These are phyloP conservation scores for Plasmodium vinckei DNA, from an alignment of 169 alveolate genomes.

Conservation along the genomic window DNA sequence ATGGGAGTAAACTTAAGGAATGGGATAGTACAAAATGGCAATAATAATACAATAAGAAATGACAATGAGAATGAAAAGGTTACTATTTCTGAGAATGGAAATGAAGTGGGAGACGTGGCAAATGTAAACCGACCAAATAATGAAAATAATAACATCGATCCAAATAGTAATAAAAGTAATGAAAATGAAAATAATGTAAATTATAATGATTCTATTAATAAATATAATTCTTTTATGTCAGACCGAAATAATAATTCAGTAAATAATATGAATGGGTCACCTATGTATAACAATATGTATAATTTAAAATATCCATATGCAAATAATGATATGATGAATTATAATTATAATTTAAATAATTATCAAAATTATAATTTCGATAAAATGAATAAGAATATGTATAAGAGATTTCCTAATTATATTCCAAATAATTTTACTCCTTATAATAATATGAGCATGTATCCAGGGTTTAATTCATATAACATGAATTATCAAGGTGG, in stretches of 20 bases:
- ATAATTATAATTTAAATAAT: constrained; percentile 42
- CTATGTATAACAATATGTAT: constrained; percentile 30
- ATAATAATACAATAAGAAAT: background rate
- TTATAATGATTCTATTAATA: constrained; percentile 17
- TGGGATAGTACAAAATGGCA: background rate
- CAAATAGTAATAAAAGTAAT: background rate
- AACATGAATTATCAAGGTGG: constrained; percentile 24
- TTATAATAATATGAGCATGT: constrained; percentile 31
- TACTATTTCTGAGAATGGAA: too few species aligned
- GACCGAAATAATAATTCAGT: constrained; percentile 4
- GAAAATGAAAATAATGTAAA: background rate
- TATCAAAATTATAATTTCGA: constrained; percentile 34
- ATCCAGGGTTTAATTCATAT: constrained; percentile 30
- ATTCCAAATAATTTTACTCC: constrained; percentile 12
- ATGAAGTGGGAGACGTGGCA: background rate
- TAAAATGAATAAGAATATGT: constrained; percentile 21
- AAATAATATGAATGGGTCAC: background rate
- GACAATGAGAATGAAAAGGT: too few species aligned
- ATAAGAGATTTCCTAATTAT: constrained; percentile 46
- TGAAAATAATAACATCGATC: background rate
- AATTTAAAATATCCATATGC: constrained; percentile 48
- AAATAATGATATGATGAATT: constrained; percentile 62
- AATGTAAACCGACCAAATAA: background rate
- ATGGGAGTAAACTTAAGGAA: background rate
- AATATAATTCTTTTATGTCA: constrained; percentile 16